Percentiles rank a stretch among this genome's conserved stretches.
phyloP scores from a whole-genome alignment of 441 rosid genomes.

The Gossypium schwendimanii region DNA sequence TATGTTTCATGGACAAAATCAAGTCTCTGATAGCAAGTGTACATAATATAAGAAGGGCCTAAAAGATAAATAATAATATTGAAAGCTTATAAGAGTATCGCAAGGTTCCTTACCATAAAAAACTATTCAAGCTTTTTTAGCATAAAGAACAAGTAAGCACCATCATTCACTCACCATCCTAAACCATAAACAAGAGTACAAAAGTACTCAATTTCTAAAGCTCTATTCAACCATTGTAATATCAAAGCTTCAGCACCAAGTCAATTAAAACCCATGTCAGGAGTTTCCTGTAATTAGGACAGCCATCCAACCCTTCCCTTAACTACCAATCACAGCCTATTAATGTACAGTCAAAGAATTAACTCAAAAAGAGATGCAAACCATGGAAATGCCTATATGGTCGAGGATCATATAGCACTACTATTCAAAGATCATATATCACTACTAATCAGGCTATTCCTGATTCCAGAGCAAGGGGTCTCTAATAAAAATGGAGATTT shows the following conservation, averaged over 20 bases:
- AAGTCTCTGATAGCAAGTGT: not conserved
- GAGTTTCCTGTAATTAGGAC: not conserved
- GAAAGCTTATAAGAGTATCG: not conserved
- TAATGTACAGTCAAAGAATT: not conserved
- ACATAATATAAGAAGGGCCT: not conserved
- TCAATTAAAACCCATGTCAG: not conserved
- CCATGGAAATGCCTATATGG: not conserved
- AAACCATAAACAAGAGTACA: slow-evolving; percentile 1
- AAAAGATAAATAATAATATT: not conserved
- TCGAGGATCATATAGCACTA: not conserved
- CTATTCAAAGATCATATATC: not conserved
- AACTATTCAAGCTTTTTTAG: not conserved
- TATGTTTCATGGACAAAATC: not conserved
- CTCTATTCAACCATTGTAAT: not conserved
- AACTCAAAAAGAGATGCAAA: not conserved
- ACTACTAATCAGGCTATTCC: not conserved
- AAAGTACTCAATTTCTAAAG: not conserved
- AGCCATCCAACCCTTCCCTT: not conserved
- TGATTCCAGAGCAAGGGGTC: not conserved
- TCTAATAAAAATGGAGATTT: not conserved
- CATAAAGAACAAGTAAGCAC: not conserved
- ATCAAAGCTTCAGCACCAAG: slow-evolving; percentile 2
- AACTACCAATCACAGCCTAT: not conserved
- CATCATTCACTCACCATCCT: not conserved
- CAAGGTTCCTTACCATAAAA: not conserved